Evolutionary conservation across 2,329 filamentous ascomycete genomes (phyloP).

Genomic region (Lachnellula cervina): DNA sequence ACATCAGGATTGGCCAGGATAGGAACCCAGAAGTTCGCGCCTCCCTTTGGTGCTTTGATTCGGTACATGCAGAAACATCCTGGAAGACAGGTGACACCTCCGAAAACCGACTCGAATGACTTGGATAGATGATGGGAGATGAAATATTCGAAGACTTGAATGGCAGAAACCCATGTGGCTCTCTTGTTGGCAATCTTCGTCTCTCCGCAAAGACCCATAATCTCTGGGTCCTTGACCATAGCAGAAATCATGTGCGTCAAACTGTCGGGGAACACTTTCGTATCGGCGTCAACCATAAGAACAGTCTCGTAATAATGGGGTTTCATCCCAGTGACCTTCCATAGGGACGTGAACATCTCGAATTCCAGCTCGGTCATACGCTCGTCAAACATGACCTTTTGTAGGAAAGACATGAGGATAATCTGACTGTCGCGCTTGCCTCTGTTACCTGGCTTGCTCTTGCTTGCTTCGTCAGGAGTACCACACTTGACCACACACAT

Average conservation of each 20-base stretch:
- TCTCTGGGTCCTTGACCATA: slow-evolving; percentile 98
- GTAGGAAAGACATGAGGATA: slow-evolving; percentile 97
- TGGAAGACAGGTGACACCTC: slow-evolving; percentile 96
- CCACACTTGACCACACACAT: slow-evolving; percentile 94
- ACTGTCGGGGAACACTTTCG: slow-evolving; percentile 97
- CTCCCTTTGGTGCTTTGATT: slow-evolving; percentile 97
- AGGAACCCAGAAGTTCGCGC: slow-evolving; percentile 98
- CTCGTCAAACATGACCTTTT: slow-evolving; percentile 99
- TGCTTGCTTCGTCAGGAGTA: slow-evolving; percentile 76
- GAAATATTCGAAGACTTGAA: slow-evolving; percentile 99
- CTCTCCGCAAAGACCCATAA: slow-evolving; percentile 98
- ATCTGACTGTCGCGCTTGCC: slow-evolving; percentile 99
- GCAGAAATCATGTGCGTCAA: slow-evolving; percentile 98
- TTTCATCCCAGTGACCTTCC: slow-evolving; percentile 97
- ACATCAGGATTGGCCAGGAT: slow-evolving; percentile 98
- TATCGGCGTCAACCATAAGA: slow-evolving; percentile 98
- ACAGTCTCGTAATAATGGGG: slow-evolving; percentile 97
- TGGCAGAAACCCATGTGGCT: slow-evolving; percentile 90
- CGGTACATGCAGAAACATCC: slow-evolving; percentile 99
- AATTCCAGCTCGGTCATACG: slow-evolving; percentile 99
- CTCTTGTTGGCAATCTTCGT: slow-evolving; percentile 99
- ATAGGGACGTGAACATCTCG: slow-evolving; percentile 99
- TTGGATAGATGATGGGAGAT: slow-evolving; percentile 97
- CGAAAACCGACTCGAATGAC: slow-evolving; percentile 96
- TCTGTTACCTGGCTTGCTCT: slow-evolving; percentile 89